Evolutionary conservation across 2,329 filamentous ascomycete species (phyloP).

Genomic region (Phaeosphaeria sp.): DNA sequence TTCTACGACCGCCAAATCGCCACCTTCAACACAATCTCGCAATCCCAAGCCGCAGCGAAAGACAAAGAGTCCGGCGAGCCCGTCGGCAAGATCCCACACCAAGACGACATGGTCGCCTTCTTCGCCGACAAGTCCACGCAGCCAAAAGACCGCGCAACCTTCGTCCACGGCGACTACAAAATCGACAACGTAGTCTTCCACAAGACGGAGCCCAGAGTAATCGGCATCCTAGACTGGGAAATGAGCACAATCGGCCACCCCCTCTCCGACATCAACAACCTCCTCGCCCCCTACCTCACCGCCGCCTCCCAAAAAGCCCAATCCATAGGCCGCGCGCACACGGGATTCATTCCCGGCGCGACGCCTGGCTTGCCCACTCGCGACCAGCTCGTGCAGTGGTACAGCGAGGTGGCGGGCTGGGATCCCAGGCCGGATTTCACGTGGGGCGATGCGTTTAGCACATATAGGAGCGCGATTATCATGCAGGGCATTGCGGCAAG

Average conservation of each 20-base stretch:
- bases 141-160: constrained; percentile 76
- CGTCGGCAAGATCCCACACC: constrained; percentile 84
- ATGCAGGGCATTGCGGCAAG: constrained; percentile 93
- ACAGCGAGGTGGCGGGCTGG: constrained; percentile 73
- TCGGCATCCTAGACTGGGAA: constrained; percentile 91
- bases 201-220: constrained; percentile 83
- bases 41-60: constrained; percentile 74
- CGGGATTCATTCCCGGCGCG: constrained; percentile 66
- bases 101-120: constrained; percentile 79
- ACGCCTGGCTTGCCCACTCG: constrained; percentile 71
- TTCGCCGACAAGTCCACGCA: constrained; percentile 74
- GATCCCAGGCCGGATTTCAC: constrained; percentile 67
- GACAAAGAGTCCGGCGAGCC: constrained; percentile 79
- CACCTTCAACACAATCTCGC: constrained; percentile 81
- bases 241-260: constrained; percentile 99
- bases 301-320: constrained; percentile 48
- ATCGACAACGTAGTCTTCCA: constrained; percentile 75
- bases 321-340: constrained; percentile 49
- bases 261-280: constrained; percentile 86
- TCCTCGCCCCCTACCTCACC: constrained; percentile 60
- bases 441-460: constrained; percentile 70
- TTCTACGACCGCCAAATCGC: constrained; percentile 88
- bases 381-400: constrained; percentile 69
- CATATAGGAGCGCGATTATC: constrained; percentile 66
- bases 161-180: constrained; percentile 97